These are phyloP conservation scores for Aspergillus coremiiformis DNA, from an alignment of 495 filamentous ascomycete species.

Conservation along the genomic window DNA sequence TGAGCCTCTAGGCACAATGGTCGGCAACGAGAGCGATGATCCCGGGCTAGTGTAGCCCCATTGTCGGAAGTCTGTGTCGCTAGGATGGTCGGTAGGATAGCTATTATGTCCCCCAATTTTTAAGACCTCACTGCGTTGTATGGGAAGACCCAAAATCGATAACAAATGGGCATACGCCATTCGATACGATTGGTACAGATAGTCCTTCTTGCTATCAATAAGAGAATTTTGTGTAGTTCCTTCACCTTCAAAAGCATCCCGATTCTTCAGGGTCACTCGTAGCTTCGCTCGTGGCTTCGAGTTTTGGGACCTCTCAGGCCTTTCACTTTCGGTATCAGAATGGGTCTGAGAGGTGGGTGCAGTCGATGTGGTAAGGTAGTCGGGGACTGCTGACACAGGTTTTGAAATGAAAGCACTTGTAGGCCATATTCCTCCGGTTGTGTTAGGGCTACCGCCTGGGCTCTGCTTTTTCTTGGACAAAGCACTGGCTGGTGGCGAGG, in stretches of 20 bases:
- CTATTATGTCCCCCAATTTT: slow-evolving; percentile 61
- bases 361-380: slow-evolving; percentile 26
- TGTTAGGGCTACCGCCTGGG: slow-evolving; percentile 58
- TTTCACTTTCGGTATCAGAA: slow-evolving; percentile 44
- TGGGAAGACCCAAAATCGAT: slow-evolving; percentile 70
- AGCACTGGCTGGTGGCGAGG: slow-evolving; percentile 51
- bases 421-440: slow-evolving; percentile 61
- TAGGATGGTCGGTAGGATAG: slow-evolving; percentile 9
- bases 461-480: slow-evolving; percentile 54
- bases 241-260: slow-evolving; percentile 69
- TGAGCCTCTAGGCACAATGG: slow-evolving; percentile 8
- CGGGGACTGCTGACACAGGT: slow-evolving; percentile 22
- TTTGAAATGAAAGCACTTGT: slow-evolving; percentile 50
- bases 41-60: slow-evolving; percentile 20
- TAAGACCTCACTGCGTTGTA: slow-evolving; percentile 69
- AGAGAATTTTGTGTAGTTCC: slow-evolving; percentile 60
- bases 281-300: slow-evolving; percentile 37
- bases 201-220: slow-evolving; percentile 54
- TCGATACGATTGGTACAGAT: slow-evolving; percentile 63
- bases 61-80: slow-evolving; percentile 14
- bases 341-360: slow-evolving; percentile 27
- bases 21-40: slow-evolving; percentile 19
- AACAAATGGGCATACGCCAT: slow-evolving; percentile 75
- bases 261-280: slow-evolving; percentile 63
- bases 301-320: slow-evolving; percentile 5